Conservation (phyloP, 257 asterid genomes). For the Ballota nigra region DNA sequence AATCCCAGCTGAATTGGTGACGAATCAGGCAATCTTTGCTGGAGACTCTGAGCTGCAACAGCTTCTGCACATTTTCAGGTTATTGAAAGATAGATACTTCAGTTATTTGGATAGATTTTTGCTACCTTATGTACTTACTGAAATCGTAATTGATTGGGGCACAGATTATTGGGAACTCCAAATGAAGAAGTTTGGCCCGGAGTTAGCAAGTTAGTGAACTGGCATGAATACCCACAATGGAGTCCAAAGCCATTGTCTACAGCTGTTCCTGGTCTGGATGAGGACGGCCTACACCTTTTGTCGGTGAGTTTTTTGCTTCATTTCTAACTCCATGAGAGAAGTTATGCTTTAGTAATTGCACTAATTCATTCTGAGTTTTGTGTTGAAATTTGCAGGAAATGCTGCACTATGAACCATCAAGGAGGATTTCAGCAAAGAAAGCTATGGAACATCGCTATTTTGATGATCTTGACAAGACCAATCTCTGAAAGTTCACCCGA, state of each 20-base stretch:
- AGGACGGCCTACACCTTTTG: slow-evolving; percentile 67
- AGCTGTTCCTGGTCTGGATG: slow-evolving; percentile 75
- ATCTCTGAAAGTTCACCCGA: slow-evolving; percentile 27
- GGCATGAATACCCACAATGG: slow-evolving; percentile 99
- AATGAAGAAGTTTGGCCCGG: slow-evolving; percentile 93
- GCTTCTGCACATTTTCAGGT: slow-evolving; percentile 98
- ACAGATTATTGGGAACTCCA: slow-evolving; percentile 90
- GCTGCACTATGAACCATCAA: slow-evolving; percentile 86
- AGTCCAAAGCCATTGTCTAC: slow-evolving; percentile 67
- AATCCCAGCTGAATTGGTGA: slow-evolving; percentile 81
- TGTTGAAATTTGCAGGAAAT: slow-evolving; percentile 59
- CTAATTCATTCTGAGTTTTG: not conserved
- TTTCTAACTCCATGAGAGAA: not conserved
- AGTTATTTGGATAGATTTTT: not conserved
- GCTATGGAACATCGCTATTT: slow-evolving; percentile 96
- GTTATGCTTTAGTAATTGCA: not conserved
- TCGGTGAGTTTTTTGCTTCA: slow-evolving; percentile 40
- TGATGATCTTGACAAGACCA: slow-evolving; percentile 72
- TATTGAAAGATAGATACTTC: not conserved
- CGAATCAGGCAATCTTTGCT: slow-evolving; percentile 78
- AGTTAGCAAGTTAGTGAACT: slow-evolving; percentile 78
- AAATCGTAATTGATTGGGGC: slow-evolving; percentile 3
- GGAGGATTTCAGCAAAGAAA: slow-evolving; percentile 92
- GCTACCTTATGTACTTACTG: not conserved
- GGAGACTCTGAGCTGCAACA: slow-evolving; percentile 99